A percentile compares a stretch with the other conserved stretches of the same genome.
phyloP scores from a whole-genome alignment of 768 basidiomycete genomes.

The Boletellus sp. region DNA sequence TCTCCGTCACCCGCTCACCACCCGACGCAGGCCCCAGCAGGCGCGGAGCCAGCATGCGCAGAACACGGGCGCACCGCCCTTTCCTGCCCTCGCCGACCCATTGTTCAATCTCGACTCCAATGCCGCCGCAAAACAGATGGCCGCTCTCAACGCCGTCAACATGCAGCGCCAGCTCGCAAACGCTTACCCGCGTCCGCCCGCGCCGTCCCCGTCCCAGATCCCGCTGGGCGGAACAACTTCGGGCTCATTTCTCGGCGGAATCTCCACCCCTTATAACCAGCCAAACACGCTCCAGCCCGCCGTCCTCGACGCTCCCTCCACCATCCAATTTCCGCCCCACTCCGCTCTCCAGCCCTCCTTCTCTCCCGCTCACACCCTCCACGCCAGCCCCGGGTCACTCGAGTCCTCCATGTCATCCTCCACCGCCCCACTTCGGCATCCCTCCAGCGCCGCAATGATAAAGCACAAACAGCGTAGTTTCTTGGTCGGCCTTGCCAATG shows the following conservation, averaged over 20 bases:
- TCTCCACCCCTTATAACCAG: slow-evolving; percentile 30
- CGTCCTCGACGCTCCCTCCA: slow-evolving; percentile 37
- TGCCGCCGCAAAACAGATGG: slow-evolving; percentile 76
- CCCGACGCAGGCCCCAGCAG: slow-evolving; percentile 40
- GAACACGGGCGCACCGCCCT: slow-evolving; percentile 13
- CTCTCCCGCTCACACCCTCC: slow-evolving; percentile 34
- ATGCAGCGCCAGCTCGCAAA: slow-evolving; percentile 48
- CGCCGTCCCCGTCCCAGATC: slow-evolving; percentile 34
- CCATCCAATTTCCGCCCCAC: slow-evolving; percentile 43
- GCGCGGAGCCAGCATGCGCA: slow-evolving; percentile 23
- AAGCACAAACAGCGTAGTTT: slow-evolving; percentile 61
- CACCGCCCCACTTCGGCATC: slow-evolving; percentile 36
- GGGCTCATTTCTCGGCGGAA: slow-evolving; percentile 57
- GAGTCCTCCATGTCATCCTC: slow-evolving; percentile 44
- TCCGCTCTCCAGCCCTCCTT: slow-evolving; percentile 46
- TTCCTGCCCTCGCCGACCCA: slow-evolving; percentile 31
- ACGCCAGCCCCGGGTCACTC: slow-evolving; percentile 37
- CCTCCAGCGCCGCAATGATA: slow-evolving; percentile 32
- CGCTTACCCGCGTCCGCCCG: slow-evolving; percentile 45
- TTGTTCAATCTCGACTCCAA: slow-evolving; percentile 59
- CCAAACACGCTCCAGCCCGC: slow-evolving; percentile 34
- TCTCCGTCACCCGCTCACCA: slow-evolving; percentile 2
- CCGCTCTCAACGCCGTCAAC: slow-evolving; percentile 63
- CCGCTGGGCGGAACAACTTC: slow-evolving; percentile 56
- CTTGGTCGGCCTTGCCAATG: slow-evolving; percentile 53